phyloP scores from a whole-genome alignment of 2,329 filamentous ascomycete genomes.

The Nothophoma quercina region DNA sequence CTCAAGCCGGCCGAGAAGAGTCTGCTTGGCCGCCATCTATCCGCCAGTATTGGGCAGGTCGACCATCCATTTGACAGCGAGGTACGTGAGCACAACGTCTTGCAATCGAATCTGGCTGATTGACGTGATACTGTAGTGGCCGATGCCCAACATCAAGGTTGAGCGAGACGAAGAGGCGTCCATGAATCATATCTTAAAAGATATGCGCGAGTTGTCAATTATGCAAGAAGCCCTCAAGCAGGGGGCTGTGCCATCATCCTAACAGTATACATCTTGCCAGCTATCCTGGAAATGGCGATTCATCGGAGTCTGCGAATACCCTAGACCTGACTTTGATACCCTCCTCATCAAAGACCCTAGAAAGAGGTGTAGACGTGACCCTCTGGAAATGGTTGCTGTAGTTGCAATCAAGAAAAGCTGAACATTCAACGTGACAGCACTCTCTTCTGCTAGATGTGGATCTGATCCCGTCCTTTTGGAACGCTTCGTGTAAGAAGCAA shows the following conservation, averaged over 20 bases:
- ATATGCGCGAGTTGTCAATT: conserved; percentile 1
- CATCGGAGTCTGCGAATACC: not conserved
- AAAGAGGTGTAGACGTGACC: not conserved
- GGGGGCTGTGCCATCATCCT: not conserved
- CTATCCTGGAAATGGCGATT: not conserved
- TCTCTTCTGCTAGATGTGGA: too few species aligned
- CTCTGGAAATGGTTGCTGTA: not conserved
- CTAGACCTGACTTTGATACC: not conserved
- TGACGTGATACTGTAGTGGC: conserved; percentile 5
- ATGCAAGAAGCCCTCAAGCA: not conserved
- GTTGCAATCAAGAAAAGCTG: too few species aligned
- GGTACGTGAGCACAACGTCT: not conserved
- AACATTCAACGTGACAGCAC: too few species aligned
- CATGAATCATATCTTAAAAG: conserved; percentile 7
- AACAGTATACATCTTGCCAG: not conserved
- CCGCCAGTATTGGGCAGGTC: not conserved
- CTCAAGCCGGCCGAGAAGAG: conserved; percentile 4
- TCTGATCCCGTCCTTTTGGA: too few species aligned
- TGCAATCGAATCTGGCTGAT: not conserved
- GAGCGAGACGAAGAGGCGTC: conserved; percentile 6
- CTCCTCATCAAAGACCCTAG: not conserved
- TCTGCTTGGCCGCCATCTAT: not conserved
- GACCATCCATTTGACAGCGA: conserved; percentile 11
- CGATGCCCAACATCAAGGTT: conserved; percentile 11
- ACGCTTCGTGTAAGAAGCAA: too few species aligned